Evolutionary conservation across 306 rosid species (phyloP), one percentile per base, ranked within the genome.

Genomic region (Cajanus cajan): DNA sequence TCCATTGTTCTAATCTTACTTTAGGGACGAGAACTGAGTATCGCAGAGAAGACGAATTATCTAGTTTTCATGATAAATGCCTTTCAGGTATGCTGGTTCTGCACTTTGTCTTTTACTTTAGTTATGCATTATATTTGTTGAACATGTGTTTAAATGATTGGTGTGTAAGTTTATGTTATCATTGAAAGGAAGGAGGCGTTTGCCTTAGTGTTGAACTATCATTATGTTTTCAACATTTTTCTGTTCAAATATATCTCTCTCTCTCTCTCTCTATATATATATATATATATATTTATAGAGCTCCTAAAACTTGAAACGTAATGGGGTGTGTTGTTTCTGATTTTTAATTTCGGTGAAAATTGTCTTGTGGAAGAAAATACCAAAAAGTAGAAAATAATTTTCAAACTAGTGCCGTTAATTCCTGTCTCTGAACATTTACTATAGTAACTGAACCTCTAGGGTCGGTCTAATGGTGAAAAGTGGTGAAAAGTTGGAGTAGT

Each of bases 61-160:
- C 82, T 95, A 80, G 94, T 95, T 80, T 95, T 95, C 90, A 95
- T 95, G 96, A 91, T 95, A 64, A 95, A 95, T 82, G 92, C 93
- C 34, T 95, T 95, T 83, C 98, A 95, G 98, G 97, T 95, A 93
- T 71, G 74, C 48, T 78, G 68, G 33, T 58, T 66, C 66, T 24
- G 59, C 67, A 71, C 50, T 55, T 73, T 63, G 57, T 68, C 54
- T 62, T 65, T 55, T 54, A 57, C 34, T 12, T 14, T 8, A 40
- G 72, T 55, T 7, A 14, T 11, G 64, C 65, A 71, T 22, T 10
- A 33, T 80, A 36, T 21, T 50, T 77, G 15, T 59, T 77, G 66
- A 45, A 36, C 37, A 19, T 37, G 37, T 79, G 62, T 71, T 78
- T 62, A 12, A 7, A 39, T 64, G 19, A 57, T 40, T 79, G 74